A percentile compares a stretch with the other conserved stretches of the same genome.
Conservation (phyloP, 148 eudicot genomes). For the Hydrangea macrophylla region DNA sequence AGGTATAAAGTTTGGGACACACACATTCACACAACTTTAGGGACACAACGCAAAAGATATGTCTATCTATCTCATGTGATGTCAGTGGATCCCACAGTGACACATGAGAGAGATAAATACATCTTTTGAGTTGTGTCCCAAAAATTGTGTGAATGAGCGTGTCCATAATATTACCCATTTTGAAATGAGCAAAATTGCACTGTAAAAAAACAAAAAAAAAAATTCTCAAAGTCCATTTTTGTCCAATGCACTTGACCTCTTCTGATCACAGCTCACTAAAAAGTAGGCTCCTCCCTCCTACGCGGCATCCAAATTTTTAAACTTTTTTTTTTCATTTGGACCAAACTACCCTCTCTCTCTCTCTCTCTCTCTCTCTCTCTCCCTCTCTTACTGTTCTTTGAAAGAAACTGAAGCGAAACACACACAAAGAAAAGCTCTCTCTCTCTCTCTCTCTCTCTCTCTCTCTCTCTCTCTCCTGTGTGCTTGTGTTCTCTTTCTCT, state of each 20-base stretch:
- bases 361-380: too few species aligned
- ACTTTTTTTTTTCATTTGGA: not conserved
- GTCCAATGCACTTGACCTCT: constrained; percentile 3
- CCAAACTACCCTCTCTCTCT: constrained; percentile 11
- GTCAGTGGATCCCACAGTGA: too few species aligned
- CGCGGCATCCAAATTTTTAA: constrained; percentile 21
- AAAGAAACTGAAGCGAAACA: not conserved
- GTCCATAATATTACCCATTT: too few species aligned
- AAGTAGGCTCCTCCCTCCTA: not conserved
- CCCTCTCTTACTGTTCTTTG: not conserved
- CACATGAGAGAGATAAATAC: too few species aligned
- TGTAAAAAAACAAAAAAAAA: too few species aligned
- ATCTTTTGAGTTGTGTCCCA: too few species aligned
- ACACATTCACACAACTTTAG: too few species aligned
- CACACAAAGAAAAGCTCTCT: not conserved
- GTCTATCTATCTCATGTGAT: too few species aligned
- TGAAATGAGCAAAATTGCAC: too few species aligned
- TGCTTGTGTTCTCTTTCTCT: not conserved
- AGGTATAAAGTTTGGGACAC: too few species aligned
- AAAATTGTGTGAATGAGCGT: too few species aligned
- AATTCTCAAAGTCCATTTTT: not conserved
- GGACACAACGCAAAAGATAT: too few species aligned
- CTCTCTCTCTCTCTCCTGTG: not conserved
- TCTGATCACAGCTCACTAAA: not conserved
- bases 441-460: not conserved